phyloP scores from a whole-genome alignment of 2,329 filamentous ascomycete species.

The Colletotrichum sidae region DNA sequence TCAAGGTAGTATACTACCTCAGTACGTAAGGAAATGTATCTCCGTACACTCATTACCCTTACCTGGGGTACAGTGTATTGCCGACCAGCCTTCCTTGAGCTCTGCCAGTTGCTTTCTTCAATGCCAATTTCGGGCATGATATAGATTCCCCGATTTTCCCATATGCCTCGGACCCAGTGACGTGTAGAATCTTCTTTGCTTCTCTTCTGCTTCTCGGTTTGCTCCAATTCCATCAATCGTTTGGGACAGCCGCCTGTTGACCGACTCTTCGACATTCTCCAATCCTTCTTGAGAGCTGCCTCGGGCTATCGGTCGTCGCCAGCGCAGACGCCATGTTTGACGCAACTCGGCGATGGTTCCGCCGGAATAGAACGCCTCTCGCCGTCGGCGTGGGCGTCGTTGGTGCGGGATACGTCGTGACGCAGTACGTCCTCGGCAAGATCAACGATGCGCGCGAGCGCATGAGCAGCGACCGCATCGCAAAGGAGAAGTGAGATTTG shows the following conservation, averaged over 20 bases:
- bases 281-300: neutral
- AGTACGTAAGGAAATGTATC: too few species aligned
- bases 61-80: constrained; percentile 22
- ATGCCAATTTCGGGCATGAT: constrained; percentile 23
- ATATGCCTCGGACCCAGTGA: constrained; percentile 9
- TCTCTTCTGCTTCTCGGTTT: neutral
- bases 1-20: too few species aligned
- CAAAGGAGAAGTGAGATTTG: constrained; percentile 87
- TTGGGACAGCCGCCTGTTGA: neutral
- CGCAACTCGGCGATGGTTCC: constrained; percentile 89
- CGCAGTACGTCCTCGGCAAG: constrained; percentile 92
- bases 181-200: constrained; percentile 8
- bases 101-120: constrained; percentile 2
- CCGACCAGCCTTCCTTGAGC: constrained; percentile 33
- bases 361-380: constrained; percentile 89
- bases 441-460: constrained; percentile 93
- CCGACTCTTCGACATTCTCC: neutral
- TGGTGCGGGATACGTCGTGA: constrained; percentile 90
- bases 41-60: constrained; percentile 8
- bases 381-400: constrained; percentile 89
- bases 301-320: constrained; percentile 20
- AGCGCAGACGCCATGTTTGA: constrained; percentile 63
- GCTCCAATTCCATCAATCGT: neutral
- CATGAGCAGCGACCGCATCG: constrained; percentile 95
- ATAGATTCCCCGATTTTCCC: constrained; percentile 5